Evolutionary conservation across 495 filamentous ascomycete species (phyloP).

Genomic region (Aspergillus sparsus): DNA sequence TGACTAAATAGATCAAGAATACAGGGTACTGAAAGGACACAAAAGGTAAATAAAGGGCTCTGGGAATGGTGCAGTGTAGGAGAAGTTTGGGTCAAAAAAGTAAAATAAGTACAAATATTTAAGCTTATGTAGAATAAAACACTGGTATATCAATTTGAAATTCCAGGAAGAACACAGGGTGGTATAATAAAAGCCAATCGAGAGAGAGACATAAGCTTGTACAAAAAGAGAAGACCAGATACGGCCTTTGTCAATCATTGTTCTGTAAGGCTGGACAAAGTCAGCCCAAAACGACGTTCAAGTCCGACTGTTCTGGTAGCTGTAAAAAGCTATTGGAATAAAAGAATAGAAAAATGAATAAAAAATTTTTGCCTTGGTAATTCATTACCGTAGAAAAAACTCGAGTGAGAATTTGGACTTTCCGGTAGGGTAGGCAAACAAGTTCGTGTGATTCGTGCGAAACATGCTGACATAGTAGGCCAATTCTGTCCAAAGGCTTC

Average conservation of each 20-base stretch:
- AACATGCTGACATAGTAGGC: too few species aligned
- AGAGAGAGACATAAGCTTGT: conserved; percentile 2
- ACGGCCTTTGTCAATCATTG: conserved; percentile 16
- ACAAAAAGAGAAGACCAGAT: conserved; percentile 13
- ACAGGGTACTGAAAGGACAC: conserved; percentile 8
- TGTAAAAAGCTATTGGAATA: too few species aligned
- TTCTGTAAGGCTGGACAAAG: conserved; percentile 7
- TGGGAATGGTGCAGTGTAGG: background rate
- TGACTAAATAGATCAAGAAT: conserved; percentile 6
- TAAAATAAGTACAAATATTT: conserved; percentile 5
- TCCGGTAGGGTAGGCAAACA: too few species aligned
- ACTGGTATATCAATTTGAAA: conserved; percentile 10
- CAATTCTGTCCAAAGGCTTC: background rate
- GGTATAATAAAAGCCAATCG: conserved; percentile 27
- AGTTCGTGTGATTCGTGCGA: too few species aligned
- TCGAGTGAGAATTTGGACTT: too few species aligned
- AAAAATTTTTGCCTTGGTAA: too few species aligned
- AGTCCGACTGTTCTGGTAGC: too few species aligned
- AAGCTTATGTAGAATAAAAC: conserved; percentile 12
- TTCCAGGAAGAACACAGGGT: conserved; percentile 21
- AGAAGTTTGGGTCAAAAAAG: conserved; percentile 12
- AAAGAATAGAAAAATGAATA: too few species aligned
- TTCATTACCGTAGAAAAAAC: too few species aligned
- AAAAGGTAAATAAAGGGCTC: conserved; percentile 5
- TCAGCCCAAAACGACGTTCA: background rate